These are phyloP conservation scores for Vanrija pseudolonga DNA, from an alignment of 1,284 basidiomycete species.

Conservation along the genomic window DNA sequence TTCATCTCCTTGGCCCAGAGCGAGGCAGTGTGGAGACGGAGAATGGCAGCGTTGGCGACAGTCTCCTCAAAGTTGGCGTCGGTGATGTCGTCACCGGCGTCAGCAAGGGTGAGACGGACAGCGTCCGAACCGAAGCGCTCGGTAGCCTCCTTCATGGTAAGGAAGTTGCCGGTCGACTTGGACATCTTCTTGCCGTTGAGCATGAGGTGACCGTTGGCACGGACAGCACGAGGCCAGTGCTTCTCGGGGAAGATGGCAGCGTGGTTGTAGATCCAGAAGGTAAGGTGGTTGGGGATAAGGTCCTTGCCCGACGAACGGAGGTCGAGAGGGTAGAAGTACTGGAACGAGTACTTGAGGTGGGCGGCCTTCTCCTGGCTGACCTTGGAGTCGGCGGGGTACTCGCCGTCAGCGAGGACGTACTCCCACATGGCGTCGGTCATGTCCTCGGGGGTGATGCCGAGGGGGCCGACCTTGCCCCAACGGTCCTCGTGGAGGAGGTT, in stretches of 20 bases:
- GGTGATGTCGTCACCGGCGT: constrained; percentile 95
- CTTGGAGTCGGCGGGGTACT: constrained; percentile 62
- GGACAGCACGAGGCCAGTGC: constrained; percentile 88
- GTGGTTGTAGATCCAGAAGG: constrained; percentile 93
- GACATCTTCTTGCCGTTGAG: constrained; percentile 99
- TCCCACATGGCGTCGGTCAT: constrained; percentile 99
- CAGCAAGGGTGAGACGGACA: constrained; percentile 85
- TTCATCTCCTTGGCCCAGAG: constrained; percentile 88
- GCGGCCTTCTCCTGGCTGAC: constrained; percentile 75
- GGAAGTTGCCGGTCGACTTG: constrained; percentile 74
- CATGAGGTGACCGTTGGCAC: constrained; percentile 95
- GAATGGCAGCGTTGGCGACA: constrained; percentile 94
- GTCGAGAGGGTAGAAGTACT: constrained; percentile 98
- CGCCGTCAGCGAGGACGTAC: constrained; percentile 76
- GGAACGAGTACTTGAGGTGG: constrained; percentile 82
- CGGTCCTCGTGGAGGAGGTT: constrained; percentile 78
- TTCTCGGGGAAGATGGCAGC: constrained; percentile 89
- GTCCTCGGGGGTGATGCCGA: constrained; percentile 82
- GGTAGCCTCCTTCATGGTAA: constrained; percentile 50
- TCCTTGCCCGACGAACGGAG: constrained; percentile 99
- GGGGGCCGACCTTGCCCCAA: constrained; percentile 75
- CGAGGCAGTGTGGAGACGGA: constrained; percentile 86
- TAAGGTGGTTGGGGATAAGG: constrained; percentile 92
- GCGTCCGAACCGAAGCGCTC: constrained; percentile 56
- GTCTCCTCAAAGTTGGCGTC: constrained; percentile 91